Base-by-base conservation (phyloP, 1,139 yeast species). In the Williopsis jadinii region DNA sequence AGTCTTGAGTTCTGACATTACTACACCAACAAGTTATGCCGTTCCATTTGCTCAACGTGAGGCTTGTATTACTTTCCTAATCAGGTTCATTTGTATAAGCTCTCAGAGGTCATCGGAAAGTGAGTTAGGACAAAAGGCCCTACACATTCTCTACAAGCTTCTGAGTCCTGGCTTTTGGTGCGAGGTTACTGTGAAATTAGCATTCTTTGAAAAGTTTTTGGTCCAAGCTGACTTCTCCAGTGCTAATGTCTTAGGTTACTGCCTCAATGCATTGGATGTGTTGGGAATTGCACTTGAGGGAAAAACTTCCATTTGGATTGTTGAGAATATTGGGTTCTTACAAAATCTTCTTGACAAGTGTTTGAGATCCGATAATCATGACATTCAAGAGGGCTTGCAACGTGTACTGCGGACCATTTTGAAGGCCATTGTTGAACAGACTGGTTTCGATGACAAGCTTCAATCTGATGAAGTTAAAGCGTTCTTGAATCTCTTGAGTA, bases 231-330 rank as follows among this genome's bases (percentile, higher is more conserved):
- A 90, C 50, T 68, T 87, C 45, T 77, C 76, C 34, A 75, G 85
- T 15, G 65, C 71, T 2, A 68, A 63, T 37, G 61, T 71, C 9
- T 47, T 87, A 31, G 87, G 88, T 3, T 80, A 85, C 50, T 86
- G 95, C 53, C 68, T 90, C 53, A 94, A 92, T 61, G 95, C 98
- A 0, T 65, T 94, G 42, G 96, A 87, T 59, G 97, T 92, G 0
- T 70, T 94, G 38, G 82, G 83, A n/a, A 87, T 88, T 39, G 87
- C 88, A 2, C 67, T 92, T 44, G 84, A 80, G 48, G 84, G 92
- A 73, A 85, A 85, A 60, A 63, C 79, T 2, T 62, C 84, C 0
- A 75, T 71, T 19, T 90, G 96, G 96, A 80, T 90, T 42, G 66
- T 83, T 36, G 73, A 78, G 6, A 84, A 86, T 51, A 64, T 87